Evolutionary conservation across 106 monocot species (phyloP).

Genomic region (Ottelia alismoides): DNA sequence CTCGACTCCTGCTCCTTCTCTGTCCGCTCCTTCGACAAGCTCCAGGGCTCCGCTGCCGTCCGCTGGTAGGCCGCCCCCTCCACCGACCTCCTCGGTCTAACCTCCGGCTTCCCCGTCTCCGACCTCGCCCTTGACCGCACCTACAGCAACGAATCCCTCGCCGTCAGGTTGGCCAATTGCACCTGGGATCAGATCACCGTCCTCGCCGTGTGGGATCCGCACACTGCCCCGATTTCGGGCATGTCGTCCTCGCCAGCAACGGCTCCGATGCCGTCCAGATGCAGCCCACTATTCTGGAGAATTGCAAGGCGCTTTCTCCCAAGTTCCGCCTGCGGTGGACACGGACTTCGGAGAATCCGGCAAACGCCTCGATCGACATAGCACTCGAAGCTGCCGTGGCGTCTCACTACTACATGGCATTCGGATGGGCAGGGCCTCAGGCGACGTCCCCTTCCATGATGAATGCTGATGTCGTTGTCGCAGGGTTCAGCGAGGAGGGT

Average conservation of each 20-base stretch:
- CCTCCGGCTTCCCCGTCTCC: constrained; percentile 37
- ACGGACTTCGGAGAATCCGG: constrained; percentile 18
- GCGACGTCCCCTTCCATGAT: constrained; percentile 39
- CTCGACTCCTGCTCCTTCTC: constrained; percentile 76
- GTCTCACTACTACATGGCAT: constrained; percentile 77
- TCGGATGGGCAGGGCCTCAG: constrained; percentile 61
- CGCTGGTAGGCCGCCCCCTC: constrained; percentile 53
- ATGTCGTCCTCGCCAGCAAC: constrained; percentile 16
- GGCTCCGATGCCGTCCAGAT: constrained; percentile 5
- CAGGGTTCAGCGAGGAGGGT: constrained; percentile 64
- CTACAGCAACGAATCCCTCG: constrained; percentile 36
- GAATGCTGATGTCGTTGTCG: constrained; percentile 37
- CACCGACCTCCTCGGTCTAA: constrained; percentile 31
- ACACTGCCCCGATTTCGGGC: constrained; percentile 70
- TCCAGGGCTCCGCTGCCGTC: constrained; percentile 38
- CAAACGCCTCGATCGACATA: constrained; percentile 33
- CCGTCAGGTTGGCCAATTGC: too few relatives aligned
- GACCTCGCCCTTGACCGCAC: too few relatives aligned
- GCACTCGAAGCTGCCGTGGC: constrained; percentile 55
- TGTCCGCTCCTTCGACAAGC: constrained; percentile 62
- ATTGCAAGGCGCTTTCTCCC: constrained; percentile 39
- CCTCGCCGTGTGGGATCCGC: constrained; percentile 53
- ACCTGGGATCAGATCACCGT: constrained; percentile 49
- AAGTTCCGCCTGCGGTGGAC: constrained; percentile 56
- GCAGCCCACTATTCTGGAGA: constrained; percentile 60